Conservation (phyloP, 2,329 filamentous ascomycete species). For the Plectosphaerella cucumerina region DNA sequence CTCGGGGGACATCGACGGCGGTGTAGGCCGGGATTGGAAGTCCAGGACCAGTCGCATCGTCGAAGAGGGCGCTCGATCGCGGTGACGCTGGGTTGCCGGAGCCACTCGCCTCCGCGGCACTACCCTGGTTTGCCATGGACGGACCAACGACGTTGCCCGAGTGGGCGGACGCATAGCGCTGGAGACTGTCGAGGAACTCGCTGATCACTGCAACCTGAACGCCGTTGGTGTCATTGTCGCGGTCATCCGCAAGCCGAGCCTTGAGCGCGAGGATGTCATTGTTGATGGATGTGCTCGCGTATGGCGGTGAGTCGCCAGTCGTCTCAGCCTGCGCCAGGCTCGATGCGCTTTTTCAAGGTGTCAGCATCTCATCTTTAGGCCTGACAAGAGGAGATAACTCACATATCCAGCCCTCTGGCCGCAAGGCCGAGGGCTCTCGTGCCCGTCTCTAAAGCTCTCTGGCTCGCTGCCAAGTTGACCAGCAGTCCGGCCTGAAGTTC, state of each 20-base stretch:
- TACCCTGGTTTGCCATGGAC: background rate
- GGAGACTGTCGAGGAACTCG: background rate
- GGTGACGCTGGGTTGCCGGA: background rate
- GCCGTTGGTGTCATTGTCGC: background rate
- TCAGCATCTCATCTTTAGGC: background rate
- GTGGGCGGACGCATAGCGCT: background rate
- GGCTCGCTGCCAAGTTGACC: background rate
- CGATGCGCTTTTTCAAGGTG: background rate
- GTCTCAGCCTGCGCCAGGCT: slow-evolving; percentile 3
- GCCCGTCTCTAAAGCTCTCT: background rate
- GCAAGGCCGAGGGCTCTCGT: slow-evolving; percentile 2
- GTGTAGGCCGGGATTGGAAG: background rate
- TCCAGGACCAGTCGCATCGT: background rate
- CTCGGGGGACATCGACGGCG: background rate
- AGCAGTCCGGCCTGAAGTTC: background rate
- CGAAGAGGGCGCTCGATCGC: background rate
- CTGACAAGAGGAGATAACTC: background rate
- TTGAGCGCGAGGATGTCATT: slow-evolving; percentile 7
- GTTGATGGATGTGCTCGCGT: slow-evolving; percentile 3
- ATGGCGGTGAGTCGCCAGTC: slow-evolving; percentile 8
- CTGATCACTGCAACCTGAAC: background rate
- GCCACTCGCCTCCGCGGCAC: background rate
- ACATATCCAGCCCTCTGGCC: slow-evolving; percentile 4
- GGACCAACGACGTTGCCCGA: background rate
- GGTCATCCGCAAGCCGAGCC: background rate